Percentiles rank a stretch among this genome's conserved stretches.
Conservation (phyloP, 1,139 yeast species). For the Blastobotrys apis region DNA sequence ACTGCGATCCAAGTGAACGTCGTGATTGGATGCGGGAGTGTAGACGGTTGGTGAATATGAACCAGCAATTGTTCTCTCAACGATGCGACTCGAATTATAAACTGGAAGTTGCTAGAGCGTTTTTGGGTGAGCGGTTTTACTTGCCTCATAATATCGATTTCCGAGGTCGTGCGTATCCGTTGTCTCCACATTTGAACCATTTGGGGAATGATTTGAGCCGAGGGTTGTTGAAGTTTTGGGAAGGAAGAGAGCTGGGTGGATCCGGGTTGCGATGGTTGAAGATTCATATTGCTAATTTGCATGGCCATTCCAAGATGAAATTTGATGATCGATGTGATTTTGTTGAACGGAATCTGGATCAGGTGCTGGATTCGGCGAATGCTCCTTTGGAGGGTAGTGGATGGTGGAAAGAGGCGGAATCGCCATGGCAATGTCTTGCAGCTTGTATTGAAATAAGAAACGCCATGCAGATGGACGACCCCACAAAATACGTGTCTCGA, state of each 20-base stretch:
- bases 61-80: slow-evolving; percentile 69
- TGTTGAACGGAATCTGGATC: slow-evolving; percentile 62
- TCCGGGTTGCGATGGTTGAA: slow-evolving; percentile 83
- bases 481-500: slow-evolving; percentile 68
- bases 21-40: slow-evolving; percentile 64
- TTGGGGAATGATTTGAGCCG: slow-evolving; percentile 90
- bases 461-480: slow-evolving; percentile 69
- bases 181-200: slow-evolving; percentile 76
- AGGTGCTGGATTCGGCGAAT: slow-evolving; percentile 61
- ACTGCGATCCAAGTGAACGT: slow-evolving; percentile 62
- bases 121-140: slow-evolving; percentile 69
- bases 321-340: slow-evolving; percentile 69
- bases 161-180: slow-evolving; percentile 94
- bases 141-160: slow-evolving; percentile 94
- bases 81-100: slow-evolving; percentile 93
- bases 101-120: slow-evolving; percentile 91
- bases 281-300: slow-evolving; percentile 82
- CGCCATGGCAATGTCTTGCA: slow-evolving; percentile 94
- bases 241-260: slow-evolving; percentile 72
- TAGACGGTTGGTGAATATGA: slow-evolving; percentile 54
- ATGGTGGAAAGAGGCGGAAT: slow-evolving; percentile 87
- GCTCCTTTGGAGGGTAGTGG: slow-evolving; percentile 58
- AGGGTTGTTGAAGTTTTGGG: slow-evolving; percentile 82
- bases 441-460: slow-evolving; percentile 75
- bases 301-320: slow-evolving; percentile 82